Percentiles rank a stretch among this genome's conserved stretches.
Evolutionary conservation across 2,329 filamentous ascomycete genomes (phyloP).

Genomic region (Arthrobotrys megalospora): DNA sequence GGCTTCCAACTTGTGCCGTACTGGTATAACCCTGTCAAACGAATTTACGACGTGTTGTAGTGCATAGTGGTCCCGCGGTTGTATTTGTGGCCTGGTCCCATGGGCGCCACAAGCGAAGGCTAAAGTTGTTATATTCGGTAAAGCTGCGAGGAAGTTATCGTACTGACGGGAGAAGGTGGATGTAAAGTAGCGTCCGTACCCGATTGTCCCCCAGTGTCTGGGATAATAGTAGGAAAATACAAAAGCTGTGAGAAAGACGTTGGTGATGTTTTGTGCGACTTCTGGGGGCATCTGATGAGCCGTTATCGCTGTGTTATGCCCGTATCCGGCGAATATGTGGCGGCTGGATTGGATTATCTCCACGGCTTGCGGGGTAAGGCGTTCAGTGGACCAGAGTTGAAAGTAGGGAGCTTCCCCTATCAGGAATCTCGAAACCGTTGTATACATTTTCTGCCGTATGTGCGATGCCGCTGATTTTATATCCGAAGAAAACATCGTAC

Average conservation of each 20-base stretch:
- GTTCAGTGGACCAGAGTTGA: not conserved
- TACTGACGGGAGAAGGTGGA: not conserved
- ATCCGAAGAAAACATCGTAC: conserved; percentile 22
- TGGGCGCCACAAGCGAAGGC: conserved; percentile 11
- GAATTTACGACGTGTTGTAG: not conserved
- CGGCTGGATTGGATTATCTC: conserved; percentile 11
- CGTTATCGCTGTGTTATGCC: conserved; percentile 1
- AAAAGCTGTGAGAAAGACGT: conserved; percentile 1
- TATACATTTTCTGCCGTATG: not conserved
- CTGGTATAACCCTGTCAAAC: not conserved
- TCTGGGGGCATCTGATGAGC: not conserved
- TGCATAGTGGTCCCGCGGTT: not conserved
- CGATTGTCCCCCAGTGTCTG: not conserved
- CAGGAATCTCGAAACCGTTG: not conserved
- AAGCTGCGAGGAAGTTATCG: not conserved
- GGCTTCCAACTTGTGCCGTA: not conserved
- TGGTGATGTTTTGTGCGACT: conserved; percentile 3
- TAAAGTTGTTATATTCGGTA: conserved; percentile 4
- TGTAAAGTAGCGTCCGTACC: not conserved
- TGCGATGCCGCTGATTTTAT: conserved; percentile 1
- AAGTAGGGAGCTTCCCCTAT: conserved; percentile 1
- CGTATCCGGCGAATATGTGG: conserved; percentile 36
- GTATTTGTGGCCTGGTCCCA: not conserved
- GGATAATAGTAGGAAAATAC: not conserved
- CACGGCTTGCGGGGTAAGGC: not conserved